Evolutionary conservation across 257 asterid species (phyloP).

Genomic region (Nicotiana tomentosiformis): DNA sequence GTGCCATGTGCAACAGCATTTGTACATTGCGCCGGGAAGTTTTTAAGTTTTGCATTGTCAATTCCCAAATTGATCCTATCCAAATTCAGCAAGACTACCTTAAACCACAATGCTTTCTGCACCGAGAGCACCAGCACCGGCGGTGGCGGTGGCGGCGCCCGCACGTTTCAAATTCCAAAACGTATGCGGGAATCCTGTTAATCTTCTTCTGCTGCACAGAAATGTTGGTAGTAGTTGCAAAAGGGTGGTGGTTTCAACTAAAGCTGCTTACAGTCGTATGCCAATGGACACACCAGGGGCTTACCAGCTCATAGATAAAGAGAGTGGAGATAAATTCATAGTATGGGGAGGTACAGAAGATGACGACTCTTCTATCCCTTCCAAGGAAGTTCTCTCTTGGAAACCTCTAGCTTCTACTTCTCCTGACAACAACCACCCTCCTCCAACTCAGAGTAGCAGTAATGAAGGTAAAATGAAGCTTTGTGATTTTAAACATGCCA

Average conservation of each 20-base stretch:
- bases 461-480: not conserved
- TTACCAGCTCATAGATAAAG: slow-evolving; percentile 35
- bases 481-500: too few relatives aligned
- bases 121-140: not conserved
- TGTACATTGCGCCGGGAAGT: too few relatives aligned
- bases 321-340: slow-evolving; percentile 34
- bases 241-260: not conserved
- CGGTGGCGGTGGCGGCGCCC: not conserved
- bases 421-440: not conserved
- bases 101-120: not conserved
- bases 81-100: not conserved
- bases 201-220: not conserved
- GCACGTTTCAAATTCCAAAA: not conserved
- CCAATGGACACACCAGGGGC: slow-evolving; percentile 39
- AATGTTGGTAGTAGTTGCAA: not conserved
- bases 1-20: not conserved
- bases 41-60: not conserved
- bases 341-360: slow-evolving; percentile 37
- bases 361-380: slow-evolving; percentile 24
- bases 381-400: slow-evolving; percentile 27
- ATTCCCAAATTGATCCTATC: not conserved
- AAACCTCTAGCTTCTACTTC: slow-evolving; percentile 14
- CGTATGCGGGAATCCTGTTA: not conserved
- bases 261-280: slow-evolving; percentile 22
- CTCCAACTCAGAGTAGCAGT: not conserved